These are phyloP conservation scores for Nicotiana paniculata DNA, from an alignment of 257 asterid species.

Conservation along the genomic window DNA sequence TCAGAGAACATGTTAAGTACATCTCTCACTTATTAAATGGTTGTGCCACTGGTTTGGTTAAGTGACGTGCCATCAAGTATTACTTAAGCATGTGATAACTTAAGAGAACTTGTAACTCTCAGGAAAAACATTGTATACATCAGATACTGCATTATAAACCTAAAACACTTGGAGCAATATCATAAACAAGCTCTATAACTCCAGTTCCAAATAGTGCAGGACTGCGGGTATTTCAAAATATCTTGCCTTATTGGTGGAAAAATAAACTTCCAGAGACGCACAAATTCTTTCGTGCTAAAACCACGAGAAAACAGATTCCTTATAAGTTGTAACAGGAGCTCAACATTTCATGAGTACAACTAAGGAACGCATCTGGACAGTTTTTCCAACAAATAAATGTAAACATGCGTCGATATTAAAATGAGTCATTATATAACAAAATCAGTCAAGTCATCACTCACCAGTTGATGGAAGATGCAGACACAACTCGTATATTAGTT, in stretches of 20 bases:
- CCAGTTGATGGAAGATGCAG: conserved; percentile 80
- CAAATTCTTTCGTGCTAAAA: not conserved
- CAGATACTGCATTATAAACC: not conserved
- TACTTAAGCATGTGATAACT: not conserved
- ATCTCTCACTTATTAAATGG: not conserved
- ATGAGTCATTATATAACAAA: not conserved
- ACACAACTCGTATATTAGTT: conserved; percentile 56
- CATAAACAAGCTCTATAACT: not conserved
- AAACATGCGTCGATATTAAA: not conserved
- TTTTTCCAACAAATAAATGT: not conserved
- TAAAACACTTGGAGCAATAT: not conserved
- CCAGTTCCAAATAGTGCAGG: not conserved
- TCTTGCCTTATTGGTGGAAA: not conserved
- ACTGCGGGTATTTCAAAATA: not conserved
- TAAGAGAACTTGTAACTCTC: not conserved
- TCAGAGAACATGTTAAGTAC: not conserved
- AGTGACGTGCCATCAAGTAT: not conserved
- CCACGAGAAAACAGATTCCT: no score
- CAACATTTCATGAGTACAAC: not conserved
- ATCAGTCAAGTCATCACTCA: conserved; percentile 24
- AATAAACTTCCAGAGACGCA: not conserved
- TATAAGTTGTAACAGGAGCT: no score
- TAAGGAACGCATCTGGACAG: not conserved
- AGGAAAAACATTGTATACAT: not conserved
- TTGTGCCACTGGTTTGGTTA: not conserved